Evolutionary conservation across 805 yeast genomes (phyloP), one percentile per base, ranked within the genome.

Genomic region (Candida ulmi): DNA sequence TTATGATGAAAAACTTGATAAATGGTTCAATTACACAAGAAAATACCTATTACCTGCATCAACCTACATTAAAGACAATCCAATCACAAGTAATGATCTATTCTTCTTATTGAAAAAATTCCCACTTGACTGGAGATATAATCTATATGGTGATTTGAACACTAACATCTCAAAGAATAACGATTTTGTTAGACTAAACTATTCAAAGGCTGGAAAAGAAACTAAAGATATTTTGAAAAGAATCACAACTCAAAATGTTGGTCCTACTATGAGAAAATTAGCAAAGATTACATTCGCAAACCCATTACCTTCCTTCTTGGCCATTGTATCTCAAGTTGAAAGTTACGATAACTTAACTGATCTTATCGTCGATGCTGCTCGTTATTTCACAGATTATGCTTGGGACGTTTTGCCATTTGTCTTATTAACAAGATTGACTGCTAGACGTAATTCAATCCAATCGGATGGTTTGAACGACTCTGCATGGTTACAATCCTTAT

Each of bases 321-420:
- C 85, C 0, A 71, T 86, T 34, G 68, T 90, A 11, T 77, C 78
- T 34, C 96, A 88, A 54, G 78, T 91, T 46, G 98, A 91, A 60
- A 87, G 93, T 64, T 91, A 91, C 56, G 95, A 84, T 54, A 91
- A 91, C 54, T 73, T 91, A 46, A 83, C 82, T 33, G 79, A 77
- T 29, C 67, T 91, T 41, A 78, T 91, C 7, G 88, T 87, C 9
- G 82, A 82, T 35, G 76, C 93, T 7, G 88, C 96, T 0, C 66
- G 78, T 30, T 82, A 76, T 53, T 87, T 88, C 56, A 82, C 80
- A 37, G 72, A 65, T 5, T 81, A 83, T 51, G 88, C 88, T 0
- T 88, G 95, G 88, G 98, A 91, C 58, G 84, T 79, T 2, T 60
- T 91, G 24, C 81, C 90, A 5, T 79, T 77, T 51, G 88, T 83